Percentiles rank a stretch among this genome's conserved stretches.
These are phyloP conservation scores for Fraxinus sp. DNA, from an alignment of 305 asterid species.

Conservation along the genomic window DNA sequence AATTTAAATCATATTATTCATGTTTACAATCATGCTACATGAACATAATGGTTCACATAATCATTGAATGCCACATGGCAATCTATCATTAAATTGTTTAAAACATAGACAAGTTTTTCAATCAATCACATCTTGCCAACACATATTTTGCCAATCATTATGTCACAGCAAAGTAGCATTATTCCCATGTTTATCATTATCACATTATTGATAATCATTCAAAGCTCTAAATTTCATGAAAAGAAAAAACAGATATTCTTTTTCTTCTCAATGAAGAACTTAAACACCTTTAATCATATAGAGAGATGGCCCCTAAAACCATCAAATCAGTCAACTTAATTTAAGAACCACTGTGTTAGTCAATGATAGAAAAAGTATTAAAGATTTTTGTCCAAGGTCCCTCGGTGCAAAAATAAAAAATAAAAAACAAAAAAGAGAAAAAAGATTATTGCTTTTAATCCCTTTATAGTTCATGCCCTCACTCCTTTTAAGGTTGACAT, in stretches of 20 bases:
- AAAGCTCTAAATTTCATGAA: conserved; percentile 45
- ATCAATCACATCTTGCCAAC: no score
- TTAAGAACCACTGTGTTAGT: conserved; percentile 44
- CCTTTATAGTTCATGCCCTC: background rate
- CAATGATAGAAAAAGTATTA: conserved; percentile 42
- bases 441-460: conserved; percentile 31
- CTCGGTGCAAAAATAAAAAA: conserved; percentile 43
- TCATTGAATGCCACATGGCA: no score
- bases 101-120: no score
- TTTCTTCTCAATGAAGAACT: conserved; percentile 12
- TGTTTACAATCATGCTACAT: background rate
- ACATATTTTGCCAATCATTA: no score
- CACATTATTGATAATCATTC: conserved; percentile 13
- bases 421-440: background rate
- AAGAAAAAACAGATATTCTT: conserved; percentile 24
- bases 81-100: no score
- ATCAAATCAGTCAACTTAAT: conserved; percentile 17
- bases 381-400: conserved; percentile 38
- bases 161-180: no score
- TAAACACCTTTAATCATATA: conserved; percentile 42
- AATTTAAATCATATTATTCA: background rate
- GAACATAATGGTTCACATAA: no score
- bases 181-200: background rate
- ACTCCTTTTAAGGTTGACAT: background rate
- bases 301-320: conserved; percentile 34